These are phyloP conservation scores for Leccinum proximum DNA, from an alignment of 1,284 basidiomycete species.

Conservation along the genomic window DNA sequence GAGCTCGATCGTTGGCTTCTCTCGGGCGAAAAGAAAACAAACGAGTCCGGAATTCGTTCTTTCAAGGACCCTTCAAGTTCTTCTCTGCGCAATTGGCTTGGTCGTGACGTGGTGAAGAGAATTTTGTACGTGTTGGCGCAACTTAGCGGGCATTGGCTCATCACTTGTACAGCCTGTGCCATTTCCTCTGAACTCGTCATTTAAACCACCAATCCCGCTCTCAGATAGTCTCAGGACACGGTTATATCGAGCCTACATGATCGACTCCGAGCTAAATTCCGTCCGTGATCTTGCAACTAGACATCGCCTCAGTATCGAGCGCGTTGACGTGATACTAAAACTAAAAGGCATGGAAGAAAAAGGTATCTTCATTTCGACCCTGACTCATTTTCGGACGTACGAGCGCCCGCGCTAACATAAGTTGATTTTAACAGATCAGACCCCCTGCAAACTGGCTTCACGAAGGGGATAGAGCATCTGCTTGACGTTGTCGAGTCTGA, in stretches of 20 bases:
- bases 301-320: slow-evolving; percentile 66
- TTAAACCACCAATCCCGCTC: slow-evolving; percentile 73
- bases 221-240: slow-evolving; percentile 53
- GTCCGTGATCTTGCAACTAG: slow-evolving; percentile 57
- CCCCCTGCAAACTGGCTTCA: slow-evolving; percentile 64
- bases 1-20: slow-evolving; percentile 14
- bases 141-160: slow-evolving; percentile 2
- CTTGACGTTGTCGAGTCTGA: slow-evolving; percentile 48
- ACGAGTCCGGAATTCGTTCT: slow-evolving; percentile 17
- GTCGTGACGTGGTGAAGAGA: slow-evolving; percentile 48
- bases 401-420: slow-evolving; percentile 17
- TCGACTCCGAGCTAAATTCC: slow-evolving; percentile 51
- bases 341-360: slow-evolving; percentile 75
- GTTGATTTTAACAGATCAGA: slow-evolving; percentile 40
- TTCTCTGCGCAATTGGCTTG: slow-evolving; percentile 54
- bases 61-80: slow-evolving; percentile 5
- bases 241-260: slow-evolving; percentile 57
- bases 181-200: slow-evolving; percentile 80
- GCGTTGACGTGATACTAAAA: slow-evolving; percentile 78
- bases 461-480: slow-evolving; percentile 62
- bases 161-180: slow-evolving; percentile 33
- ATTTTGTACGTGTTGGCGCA: slow-evolving; percentile 5
- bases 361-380: slow-evolving; percentile 41
- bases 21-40: slow-evolving; percentile 11
- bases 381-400: background rate